Evolutionary conservation across 2,329 filamentous ascomycete genomes (phyloP), one percentile per base, ranked within the genome.

Genomic region (Fusarium kyushuense): DNA sequence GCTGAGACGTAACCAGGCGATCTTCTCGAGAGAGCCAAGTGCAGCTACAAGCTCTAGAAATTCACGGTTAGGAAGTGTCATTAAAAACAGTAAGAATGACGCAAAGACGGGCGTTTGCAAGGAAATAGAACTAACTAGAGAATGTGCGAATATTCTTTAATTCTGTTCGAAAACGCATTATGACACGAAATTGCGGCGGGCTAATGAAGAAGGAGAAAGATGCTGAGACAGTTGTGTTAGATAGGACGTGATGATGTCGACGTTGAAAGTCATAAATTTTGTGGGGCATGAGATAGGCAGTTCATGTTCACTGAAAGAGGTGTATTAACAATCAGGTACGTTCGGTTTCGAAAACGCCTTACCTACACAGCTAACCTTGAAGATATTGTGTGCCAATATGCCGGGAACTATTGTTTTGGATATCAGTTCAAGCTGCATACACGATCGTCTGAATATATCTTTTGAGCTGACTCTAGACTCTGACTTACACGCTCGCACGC

Each of bases 1-100:
- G 80, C 95, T 93, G 33, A 99, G 87, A 70, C 94, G 92, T 67
- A 97, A 86, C 94, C 94, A 97, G 45, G 92, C 93, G 66, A 96
- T 90, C 79, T 95, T 94, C 70, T 94, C 93, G 32, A 91, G 81
- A 3, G 88, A 87, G 58, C 84, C 87, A 64, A 91, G 82, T 16
- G 89, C 89, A 13, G 87, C 86, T 4, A 87, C 87, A 67, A 91
- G 84, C 75, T 90, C 89, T 90, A 17, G 13, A 21, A 52, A 60
- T 56, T 54, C 27, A 40, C 53, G 14, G 51, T 60, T 42, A 48
- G 48, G 49, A 23, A 19, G 41, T 30, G 21, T 21, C 14, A 40
- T 29, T 19, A 30, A 45, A 30, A 25, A 46, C 30, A 32, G 29
- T 30, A 25, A 47, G 29, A 42, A 32, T 10, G 23, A 33, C 16